Evolutionary conservation across 768 basidiomycete genomes (phyloP).

Genomic region (Lentinula detonsa): DNA sequence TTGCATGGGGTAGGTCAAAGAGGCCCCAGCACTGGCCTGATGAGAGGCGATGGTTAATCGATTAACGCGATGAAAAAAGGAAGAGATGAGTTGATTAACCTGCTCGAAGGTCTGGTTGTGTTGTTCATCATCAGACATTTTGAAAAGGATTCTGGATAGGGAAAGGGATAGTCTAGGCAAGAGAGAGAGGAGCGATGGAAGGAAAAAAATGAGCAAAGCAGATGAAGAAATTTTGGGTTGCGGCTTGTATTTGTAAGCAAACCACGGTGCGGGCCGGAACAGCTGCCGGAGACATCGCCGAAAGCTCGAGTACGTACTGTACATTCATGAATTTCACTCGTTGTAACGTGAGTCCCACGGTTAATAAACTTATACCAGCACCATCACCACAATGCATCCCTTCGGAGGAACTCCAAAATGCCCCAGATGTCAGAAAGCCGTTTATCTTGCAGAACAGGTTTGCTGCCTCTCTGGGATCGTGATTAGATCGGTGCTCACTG

Average conservation of each 20-base stretch:
- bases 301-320: too few species aligned
- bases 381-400: conserved; percentile 49
- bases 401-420: conserved; percentile 70
- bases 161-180: conserved; percentile 2
- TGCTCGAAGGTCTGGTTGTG: conserved; percentile 87
- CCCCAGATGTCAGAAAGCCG: conserved; percentile 67
- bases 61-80: conserved; percentile 3
- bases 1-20: conserved; percentile 80
- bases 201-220: background rate
- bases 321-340: too few species aligned
- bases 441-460: conserved; percentile 89
- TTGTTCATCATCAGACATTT: conserved; percentile 85
- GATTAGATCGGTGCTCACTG: background rate
- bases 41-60: conserved; percentile 6
- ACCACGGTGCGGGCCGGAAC: background rate
- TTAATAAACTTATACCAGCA: background rate
- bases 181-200: background rate
- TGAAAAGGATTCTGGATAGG: conserved; percentile 18
- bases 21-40: conserved; percentile 70
- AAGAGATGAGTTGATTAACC: conserved; percentile 30
- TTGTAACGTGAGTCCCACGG: background rate
- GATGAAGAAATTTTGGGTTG: background rate
- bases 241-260: background rate
- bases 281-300: background rate
- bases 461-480: conserved; percentile 12